Evolutionary conservation across 2,329 filamentous ascomycete genomes (phyloP), one percentile per base, ranked within the genome.

Genomic region (Aspergillus fumigatus): DNA sequence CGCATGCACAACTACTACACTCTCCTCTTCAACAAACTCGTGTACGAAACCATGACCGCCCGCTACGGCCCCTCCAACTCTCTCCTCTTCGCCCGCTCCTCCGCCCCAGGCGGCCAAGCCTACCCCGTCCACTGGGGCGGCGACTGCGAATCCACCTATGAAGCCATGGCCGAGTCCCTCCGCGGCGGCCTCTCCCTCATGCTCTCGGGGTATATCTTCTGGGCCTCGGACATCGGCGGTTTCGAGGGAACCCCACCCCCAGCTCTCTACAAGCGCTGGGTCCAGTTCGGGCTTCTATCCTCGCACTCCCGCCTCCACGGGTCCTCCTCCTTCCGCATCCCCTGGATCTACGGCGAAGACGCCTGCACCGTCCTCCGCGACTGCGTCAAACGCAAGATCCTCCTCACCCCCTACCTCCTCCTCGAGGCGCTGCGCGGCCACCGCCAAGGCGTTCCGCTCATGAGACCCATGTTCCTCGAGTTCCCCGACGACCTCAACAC

Each of bases 1-100:
- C 82, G 82, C 64, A 90, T 90, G 87, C 88, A 90, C 75, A 90
- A 90, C 72, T 90, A 84, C 75, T 90, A 90, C 70, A 80, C 88
- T n/a, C 87, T 88, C 66, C 73, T 86, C 3, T 90, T 88, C 76
- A 90, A 90, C 78, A 83, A 85, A 62, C 71, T 84, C 55, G 87
- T 89, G 7, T 89, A 88, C 67, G 82, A 88, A 65, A 80, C 85
- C 1, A 77, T 90, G 11, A 81, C 85, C 66, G 75, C 76, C 74
- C 60, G 73, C 63, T 65, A 79, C 69, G 81, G 82, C 17, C 71
- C 74, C 51, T 72, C 79, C 51, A 75, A 83, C 65, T 81, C 85
- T 59, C 83, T 88, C 43, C 80, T 90, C 1, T 90, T 89, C 67
- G 87, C 88, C 1, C 81, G 88, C 26, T 79, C 84, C 41, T 86